Conservation (phyloP, 345 rosid genomes). For the Ceriops tagal region DNA sequence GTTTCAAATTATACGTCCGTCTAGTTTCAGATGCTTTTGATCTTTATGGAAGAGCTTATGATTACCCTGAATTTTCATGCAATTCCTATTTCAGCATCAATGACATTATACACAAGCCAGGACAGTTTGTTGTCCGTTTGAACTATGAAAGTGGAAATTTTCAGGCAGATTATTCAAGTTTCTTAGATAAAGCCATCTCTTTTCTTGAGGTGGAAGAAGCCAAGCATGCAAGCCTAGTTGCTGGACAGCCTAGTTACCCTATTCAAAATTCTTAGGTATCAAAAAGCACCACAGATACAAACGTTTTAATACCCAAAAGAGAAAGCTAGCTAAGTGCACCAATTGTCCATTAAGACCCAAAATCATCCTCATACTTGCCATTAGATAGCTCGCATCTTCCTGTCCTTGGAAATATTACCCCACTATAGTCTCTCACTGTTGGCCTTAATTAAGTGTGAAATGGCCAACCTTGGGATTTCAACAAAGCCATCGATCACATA, state of each 20-base stretch:
- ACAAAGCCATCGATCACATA: conserved; percentile 5
- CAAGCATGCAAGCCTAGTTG: neutral
- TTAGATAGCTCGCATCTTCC: neutral
- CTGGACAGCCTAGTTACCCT: too few relatives aligned
- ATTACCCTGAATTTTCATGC: conserved; percentile 11
- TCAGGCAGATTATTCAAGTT: neutral
- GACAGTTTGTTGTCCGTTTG: neutral
- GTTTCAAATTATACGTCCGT: conserved; percentile 24
- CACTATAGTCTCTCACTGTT: neutral
- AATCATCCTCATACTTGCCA: too few relatives aligned
- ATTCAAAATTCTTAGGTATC: too few relatives aligned
- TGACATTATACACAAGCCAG: neutral
- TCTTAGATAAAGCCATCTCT: neutral
- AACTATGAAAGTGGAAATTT: neutral
- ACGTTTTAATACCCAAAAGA: too few relatives aligned
- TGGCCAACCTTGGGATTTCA: too few relatives aligned
- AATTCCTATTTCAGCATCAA: neutral
- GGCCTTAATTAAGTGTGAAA: neutral
- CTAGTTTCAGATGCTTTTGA: neutral
- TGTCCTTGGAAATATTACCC: too few relatives aligned
- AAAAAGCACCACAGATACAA: too few relatives aligned
- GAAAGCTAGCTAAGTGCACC: too few relatives aligned
- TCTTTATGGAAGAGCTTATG: conserved; percentile 7
- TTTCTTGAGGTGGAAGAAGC: neutral
- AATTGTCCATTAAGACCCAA: too few relatives aligned